Percentiles rank a stretch among this genome's conserved stretches.
These are phyloP conservation scores for Thraustochytrium sp. DNA, from an alignment of 352 stramenopile species.

Conservation along the genomic window DNA sequence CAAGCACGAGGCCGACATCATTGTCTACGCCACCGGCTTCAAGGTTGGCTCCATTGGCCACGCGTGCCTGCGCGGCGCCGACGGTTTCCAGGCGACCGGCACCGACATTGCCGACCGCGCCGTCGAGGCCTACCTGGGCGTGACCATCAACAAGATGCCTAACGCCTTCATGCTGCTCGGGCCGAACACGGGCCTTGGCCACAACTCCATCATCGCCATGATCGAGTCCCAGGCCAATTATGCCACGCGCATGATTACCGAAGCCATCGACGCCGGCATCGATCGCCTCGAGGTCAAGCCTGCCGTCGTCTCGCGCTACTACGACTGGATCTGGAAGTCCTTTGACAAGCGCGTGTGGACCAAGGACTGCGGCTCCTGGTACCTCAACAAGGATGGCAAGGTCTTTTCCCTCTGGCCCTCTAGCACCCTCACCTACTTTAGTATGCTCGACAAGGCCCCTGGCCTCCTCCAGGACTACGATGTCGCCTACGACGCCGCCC, in stretches of 20 bases:
- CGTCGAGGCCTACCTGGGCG: conserved; percentile 26
- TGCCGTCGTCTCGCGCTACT: not conserved
- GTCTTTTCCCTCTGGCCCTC: conserved; percentile 25
- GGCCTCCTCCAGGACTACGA: not conserved
- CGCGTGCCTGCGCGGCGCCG: not conserved
- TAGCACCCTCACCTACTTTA: not conserved
- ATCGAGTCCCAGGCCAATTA: conserved; percentile 36
- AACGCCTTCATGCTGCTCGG: conserved; percentile 36
- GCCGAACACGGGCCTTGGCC: conserved; percentile 38
- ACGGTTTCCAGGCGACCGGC: not conserved
- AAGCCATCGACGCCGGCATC: conserved; percentile 35
- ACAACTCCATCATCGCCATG: conserved; percentile 42
- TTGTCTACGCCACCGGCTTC: conserved; percentile 44
- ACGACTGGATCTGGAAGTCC: conserved; percentile 28
- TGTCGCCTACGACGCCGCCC: not conserved
- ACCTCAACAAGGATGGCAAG: conserved; percentile 35
- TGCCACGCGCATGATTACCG: not conserved
- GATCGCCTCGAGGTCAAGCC: conserved; percentile 23
- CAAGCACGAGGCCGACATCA: conserved; percentile 41
- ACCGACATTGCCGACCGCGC: not conserved
- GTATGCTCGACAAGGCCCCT: conserved; percentile 5
- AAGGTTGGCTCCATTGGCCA: conserved; percentile 26
- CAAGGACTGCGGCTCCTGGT: conserved; percentile 36
- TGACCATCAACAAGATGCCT: not conserved
- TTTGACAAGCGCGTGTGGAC: conserved; percentile 42